These are phyloP conservation scores for Citrus glauca DNA, from an alignment of 345 rosid genomes.

Conservation along the genomic window DNA sequence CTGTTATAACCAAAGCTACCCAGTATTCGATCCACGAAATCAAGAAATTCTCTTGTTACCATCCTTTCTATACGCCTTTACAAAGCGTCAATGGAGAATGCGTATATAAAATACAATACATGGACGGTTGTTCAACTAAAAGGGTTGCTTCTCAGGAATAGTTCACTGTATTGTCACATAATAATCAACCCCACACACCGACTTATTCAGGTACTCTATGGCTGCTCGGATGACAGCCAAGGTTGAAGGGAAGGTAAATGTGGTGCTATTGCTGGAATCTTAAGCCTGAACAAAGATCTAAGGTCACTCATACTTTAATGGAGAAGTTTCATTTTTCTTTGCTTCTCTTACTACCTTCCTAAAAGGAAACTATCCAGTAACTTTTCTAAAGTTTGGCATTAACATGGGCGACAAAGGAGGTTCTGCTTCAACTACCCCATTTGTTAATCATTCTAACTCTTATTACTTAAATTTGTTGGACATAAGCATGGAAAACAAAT, in stretches of 20 bases:
- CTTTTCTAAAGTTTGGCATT: too few relatives aligned
- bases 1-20: too few relatives aligned
- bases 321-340: not conserved
- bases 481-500: not conserved
- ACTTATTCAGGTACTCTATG: not conserved
- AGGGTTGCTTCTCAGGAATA: not conserved
- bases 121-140: not conserved
- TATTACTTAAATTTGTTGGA: not conserved
- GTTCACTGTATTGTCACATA: not conserved
- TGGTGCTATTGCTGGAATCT: not conserved
- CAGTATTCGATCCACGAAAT: too few relatives aligned
- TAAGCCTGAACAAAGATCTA: not conserved
- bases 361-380: too few relatives aligned
- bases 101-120: too few relatives aligned
- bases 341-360: too few relatives aligned
- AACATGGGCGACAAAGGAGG: too few relatives aligned
- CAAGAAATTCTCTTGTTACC: too few relatives aligned
- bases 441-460: too few relatives aligned
- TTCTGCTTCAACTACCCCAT: too few relatives aligned
- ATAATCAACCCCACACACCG: not conserved
- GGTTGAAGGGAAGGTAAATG: not conserved
- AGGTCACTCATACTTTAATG: not conserved
- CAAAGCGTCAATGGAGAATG: too few relatives aligned
- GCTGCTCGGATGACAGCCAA: not conserved
- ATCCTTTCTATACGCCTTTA: too few relatives aligned